Conservation (phyloP, 2,329 filamentous ascomycete genomes). For the Alternaria rosae region DNA sequence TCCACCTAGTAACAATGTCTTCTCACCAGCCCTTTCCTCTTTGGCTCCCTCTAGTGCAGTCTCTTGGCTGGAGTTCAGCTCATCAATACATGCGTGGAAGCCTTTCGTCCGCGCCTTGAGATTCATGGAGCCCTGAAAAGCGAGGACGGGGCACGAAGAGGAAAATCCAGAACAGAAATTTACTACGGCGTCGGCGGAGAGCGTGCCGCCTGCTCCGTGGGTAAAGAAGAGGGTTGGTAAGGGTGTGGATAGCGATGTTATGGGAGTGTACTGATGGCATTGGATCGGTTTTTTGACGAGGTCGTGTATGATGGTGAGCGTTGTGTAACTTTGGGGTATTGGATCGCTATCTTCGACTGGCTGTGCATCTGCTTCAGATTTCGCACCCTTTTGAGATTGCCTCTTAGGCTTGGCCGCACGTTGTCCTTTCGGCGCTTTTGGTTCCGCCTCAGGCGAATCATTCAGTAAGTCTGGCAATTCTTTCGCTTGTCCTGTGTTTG, state of each 20-base stretch:
- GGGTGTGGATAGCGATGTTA: background rate
- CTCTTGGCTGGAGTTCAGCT: conserved; percentile 7
- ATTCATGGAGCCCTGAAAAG: conserved; percentile 54
- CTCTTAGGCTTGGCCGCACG: rapidly evolving
- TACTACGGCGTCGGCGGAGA: conserved; percentile 48
- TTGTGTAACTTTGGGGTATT: background rate
- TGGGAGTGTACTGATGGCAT: conserved; percentile 26
- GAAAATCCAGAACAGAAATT: conserved; percentile 52
- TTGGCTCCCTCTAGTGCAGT: background rate
- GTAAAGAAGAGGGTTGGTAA: conserved; percentile 50
- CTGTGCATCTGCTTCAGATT: background rate
- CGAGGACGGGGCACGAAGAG: conserved; percentile 28
- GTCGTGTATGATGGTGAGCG: conserved; percentile 19
- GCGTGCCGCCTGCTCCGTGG: conserved; percentile 55
- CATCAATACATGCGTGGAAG: conserved; percentile 48
- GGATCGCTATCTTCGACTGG: background rate
- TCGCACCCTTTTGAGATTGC: background rate
- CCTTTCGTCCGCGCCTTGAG: conserved; percentile 47
- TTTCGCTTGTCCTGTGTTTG: background rate
- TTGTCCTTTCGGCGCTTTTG: rapidly evolving
- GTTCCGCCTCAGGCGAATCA: background rate
- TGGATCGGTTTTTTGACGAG: conserved; percentile 30
- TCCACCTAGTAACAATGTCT: conserved; percentile 44
- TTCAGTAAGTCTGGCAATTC: background rate
- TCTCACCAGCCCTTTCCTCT: rapidly evolving